Percentiles rank a stretch among this genome's conserved stretches.
These are phyloP conservation scores for Combretum micranthum DNA, from an alignment of 345 rosid genomes.

Conservation along the genomic window DNA sequence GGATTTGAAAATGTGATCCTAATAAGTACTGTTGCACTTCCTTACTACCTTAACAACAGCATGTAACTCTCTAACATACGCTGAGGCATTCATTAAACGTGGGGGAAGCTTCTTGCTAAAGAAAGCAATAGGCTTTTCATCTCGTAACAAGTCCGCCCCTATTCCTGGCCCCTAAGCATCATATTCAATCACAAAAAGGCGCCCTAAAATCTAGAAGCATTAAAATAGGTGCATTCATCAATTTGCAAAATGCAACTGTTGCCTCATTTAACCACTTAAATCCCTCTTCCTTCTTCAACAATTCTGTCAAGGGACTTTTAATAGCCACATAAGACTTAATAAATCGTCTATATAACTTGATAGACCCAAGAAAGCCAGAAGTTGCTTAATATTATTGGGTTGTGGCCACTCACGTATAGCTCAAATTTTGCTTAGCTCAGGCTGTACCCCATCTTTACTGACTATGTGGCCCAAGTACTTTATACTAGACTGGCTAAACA, in stretches of 20 bases:
- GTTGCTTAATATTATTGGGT: too few species aligned
- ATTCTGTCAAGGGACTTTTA: background rate
- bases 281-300: background rate
- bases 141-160: background rate
- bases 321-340: background rate
- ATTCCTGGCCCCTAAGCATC: background rate
- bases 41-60: background rate
- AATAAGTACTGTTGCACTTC: background rate
- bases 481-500: background rate
- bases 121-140: background rate
- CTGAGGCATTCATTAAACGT: background rate
- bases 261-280: fast-evolving
- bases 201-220: too few species aligned
- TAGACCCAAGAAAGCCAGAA: background rate
- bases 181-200: background rate
- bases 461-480: background rate
- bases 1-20: background rate
- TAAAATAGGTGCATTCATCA: too few species aligned
- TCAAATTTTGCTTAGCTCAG: background rate
- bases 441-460: background rate
- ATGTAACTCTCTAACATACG: background rate
- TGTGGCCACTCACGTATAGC: too few species aligned
- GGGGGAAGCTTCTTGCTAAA: background rate
- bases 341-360: background rate
- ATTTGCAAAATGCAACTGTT: too few species aligned